phyloP scores from a whole-genome alignment of 139 green algal genomes.

The Coelastrella sp. region DNA sequence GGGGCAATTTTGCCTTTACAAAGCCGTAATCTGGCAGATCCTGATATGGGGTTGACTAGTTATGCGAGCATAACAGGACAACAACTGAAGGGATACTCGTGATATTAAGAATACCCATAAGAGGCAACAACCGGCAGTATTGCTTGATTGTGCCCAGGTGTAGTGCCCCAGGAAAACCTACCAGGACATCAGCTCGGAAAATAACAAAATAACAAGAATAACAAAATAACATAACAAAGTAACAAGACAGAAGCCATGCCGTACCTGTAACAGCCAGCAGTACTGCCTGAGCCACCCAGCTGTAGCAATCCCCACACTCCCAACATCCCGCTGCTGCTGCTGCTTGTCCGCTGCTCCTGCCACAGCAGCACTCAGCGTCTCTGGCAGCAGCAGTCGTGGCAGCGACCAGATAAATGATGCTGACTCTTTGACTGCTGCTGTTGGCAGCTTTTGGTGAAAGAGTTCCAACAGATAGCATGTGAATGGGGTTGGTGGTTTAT shows the following conservation, averaged over 20 bases:
- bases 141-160: no score
- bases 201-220: no score
- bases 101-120: no score
- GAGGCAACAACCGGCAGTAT: no score
- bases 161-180: no score
- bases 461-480: conserved; percentile 28
- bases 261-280: conserved; percentile 37
- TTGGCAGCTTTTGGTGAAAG: background rate
- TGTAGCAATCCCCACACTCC: background rate
- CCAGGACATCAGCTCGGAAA: no score
- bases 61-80: no score
- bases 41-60: background rate
- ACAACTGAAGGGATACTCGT: no score
- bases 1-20: background rate
- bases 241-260: background rate
- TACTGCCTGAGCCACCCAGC: conserved; percentile 26
- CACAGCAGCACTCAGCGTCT: background rate
- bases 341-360: conserved; percentile 2
- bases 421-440: background rate
- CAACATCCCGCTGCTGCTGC: conserved; percentile 25
- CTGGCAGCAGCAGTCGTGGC: conserved; percentile 17
- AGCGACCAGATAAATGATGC: conserved; percentile 41
- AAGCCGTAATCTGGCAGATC: background rate
- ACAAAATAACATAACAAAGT: no score
- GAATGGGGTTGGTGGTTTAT: conserved; percentile 1